phyloP scores from a whole-genome alignment of 2,329 filamentous ascomycete genomes.

The Chrysosporium queenslandicum region DNA sequence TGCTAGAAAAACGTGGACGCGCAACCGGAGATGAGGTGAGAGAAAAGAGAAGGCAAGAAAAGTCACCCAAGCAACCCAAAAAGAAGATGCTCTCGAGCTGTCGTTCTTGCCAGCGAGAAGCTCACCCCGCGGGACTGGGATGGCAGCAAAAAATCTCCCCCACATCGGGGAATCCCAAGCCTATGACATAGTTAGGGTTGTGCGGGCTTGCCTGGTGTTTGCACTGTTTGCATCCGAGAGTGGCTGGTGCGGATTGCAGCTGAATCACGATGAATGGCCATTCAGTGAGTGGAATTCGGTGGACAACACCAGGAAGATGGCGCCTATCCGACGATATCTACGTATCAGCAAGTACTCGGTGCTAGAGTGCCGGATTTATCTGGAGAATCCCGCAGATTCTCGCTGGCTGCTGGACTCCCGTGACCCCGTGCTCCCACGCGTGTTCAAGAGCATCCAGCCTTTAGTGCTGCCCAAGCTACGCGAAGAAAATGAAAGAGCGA shows the following conservation, averaged over 20 bases:
- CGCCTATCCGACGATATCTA: conserved; percentile 78
- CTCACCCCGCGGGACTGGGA: background rate
- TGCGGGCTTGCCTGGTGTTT: conserved; percentile 8
- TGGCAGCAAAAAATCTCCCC: background rate
- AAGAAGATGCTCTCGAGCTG: too few species aligned
- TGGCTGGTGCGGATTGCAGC: background rate
- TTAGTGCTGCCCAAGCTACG: conserved; percentile 81
- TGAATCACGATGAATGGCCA: background rate
- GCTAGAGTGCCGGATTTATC: conserved; percentile 91
- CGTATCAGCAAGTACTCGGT: conserved; percentile 89
- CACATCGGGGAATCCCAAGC: background rate
- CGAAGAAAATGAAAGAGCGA: conserved; percentile 61
- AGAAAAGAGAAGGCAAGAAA: too few species aligned
- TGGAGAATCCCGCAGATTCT: conserved; percentile 76
- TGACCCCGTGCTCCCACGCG: conserved; percentile 64
- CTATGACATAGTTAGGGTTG: conserved; percentile 1
- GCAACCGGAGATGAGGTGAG: too few species aligned
- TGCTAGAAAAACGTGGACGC: too few species aligned
- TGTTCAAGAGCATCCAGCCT: conserved; percentile 76
- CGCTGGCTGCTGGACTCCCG: conserved; percentile 74
- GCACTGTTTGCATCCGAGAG: conserved; percentile 12
- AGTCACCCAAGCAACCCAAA: too few species aligned
- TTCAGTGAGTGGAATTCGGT: background rate
- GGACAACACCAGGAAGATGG: conserved; percentile 47
- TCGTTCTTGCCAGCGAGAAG: too few species aligned